Base-by-base conservation (phyloP, 1,139 yeast genomes). In the Scheffersomyces titani region DNA sequence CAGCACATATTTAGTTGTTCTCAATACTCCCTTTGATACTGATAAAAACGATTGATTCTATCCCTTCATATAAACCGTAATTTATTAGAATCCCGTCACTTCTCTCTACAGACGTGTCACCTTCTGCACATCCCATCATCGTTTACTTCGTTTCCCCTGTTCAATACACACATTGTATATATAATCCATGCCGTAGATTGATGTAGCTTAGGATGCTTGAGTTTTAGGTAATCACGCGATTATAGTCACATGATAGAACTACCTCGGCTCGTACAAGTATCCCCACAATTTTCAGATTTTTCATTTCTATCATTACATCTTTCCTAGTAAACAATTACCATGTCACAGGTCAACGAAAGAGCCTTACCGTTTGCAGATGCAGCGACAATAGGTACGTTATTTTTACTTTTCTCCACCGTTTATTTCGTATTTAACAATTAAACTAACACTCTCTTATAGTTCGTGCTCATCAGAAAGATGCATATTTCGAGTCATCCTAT, bases 381-480 rank as follows among this genome's bases (percentile, higher is more conserved):
- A 2, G 82, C 83, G 11, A 78, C 83, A 0, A 78, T 79, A 60
- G 81, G 82, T 77, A 76, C 59, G 82, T 74, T 50, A 2, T 9
- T 30, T 30, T 2, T 5, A 7, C 16, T 30, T 30, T 30, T 30
- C 3, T 30, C 40, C 40, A 7, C 16, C 6, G 9, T 30, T 30
- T 5, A 6, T 2, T 21, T 18, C 30, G 13, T 1, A 13, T 21
- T 19, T 47, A 19, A 16, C 19, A 44, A 19, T 52, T 9, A n/a
- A 46, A 61, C 70, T 65, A 66, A 67, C 67, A 57, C 40, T 30
- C 13, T 30, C n/a, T 6, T 47, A 16, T 52, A 76, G 83, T 92
- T 47, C 82, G 97, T 58, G 92, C 98, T 3, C 88, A 90, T 69
- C 98, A 92, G 66, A 93, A 93, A 69, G 98, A 93, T 71, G 81